Base-by-base conservation (phyloP, 352 stramenopile species). In the Globisporangium cederbergense region DNA sequence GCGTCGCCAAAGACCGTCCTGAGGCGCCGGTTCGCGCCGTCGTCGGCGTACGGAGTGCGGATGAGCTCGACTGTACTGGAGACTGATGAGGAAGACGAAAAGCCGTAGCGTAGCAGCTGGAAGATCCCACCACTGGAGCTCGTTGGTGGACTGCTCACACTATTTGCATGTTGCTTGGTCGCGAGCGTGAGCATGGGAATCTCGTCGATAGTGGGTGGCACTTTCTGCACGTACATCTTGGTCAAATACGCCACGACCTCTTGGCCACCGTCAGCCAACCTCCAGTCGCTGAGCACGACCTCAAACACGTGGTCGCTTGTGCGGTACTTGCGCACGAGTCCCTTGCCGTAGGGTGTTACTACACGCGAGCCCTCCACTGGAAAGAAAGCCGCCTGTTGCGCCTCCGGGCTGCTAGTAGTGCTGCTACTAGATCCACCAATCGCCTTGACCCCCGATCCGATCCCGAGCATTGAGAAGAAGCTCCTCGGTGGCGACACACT, bases 401-500 rank as follows among this genome's bases (percentile, higher is more conserved):
- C 58, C 32, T 36, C 7, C 36, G 60, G 45, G 5, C 32, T 61
- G 9, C 16, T 55, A 14, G 14, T 42, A 13, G 25, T 59, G 22
- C 57, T 58, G 8, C 16, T 73, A 20, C 45, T 49, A 20, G 32
- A 28, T 7, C 58, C 58, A 10, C 22, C 52, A 28, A 36, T 58
- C 2, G 32, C 38, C 11, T 18, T 28, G 7, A 68, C 76, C 5
- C 61, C 59, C 9, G 71, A 73, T 2, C 68, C 61, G 4, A 70
- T 72, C 40, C 81, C 74, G 11, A 90, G 70, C 60, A 88, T 83
- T 2, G 81, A 88, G 28, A 93, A 84, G 64, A 91, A 91, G 60
- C 79, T 84, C 58, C 82, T 72, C 43, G 84, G 78, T 2, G 84
- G 79, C 25, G 81, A 89, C 2, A 87, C 76, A 0, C 70, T 64